phyloP scores from a whole-genome alignment of 768 basidiomycete species.

The Amanita exitialis region DNA sequence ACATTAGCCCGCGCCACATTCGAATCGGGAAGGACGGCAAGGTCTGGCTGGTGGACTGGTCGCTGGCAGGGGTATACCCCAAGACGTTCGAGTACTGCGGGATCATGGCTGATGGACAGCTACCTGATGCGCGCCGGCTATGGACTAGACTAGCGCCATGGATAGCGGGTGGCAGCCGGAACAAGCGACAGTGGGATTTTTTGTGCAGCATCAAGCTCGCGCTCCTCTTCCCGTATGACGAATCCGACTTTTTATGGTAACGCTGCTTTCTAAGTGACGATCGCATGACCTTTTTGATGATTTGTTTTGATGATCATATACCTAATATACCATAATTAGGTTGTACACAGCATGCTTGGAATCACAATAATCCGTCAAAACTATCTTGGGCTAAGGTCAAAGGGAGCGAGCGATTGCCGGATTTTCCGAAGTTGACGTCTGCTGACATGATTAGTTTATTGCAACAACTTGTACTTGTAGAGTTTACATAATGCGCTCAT shows the following conservation, averaged over 20 bases:
- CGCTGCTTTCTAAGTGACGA: not conserved
- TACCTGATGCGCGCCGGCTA: not conserved
- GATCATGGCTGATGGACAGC: slow-evolving; percentile 1
- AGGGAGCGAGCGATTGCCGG: too few species aligned
- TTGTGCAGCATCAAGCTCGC: not conserved
- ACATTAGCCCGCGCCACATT: slow-evolving; percentile 13
- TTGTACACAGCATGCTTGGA: too few species aligned
- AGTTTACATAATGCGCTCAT: too few species aligned
- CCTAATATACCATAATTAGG: too few species aligned
- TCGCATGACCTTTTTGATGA: not conserved
- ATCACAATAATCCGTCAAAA: too few species aligned
- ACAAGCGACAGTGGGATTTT: slow-evolving; percentile 1
- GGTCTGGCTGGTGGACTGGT: slow-evolving; percentile 16
- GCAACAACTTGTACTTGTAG: too few species aligned
- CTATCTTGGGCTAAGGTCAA: too few species aligned
- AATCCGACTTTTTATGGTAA: slow-evolving; percentile 1
- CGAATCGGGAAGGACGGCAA: slow-evolving; percentile 12
- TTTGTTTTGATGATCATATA: too few species aligned
- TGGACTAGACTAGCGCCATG: not conserved
- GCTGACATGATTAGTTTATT: too few species aligned
- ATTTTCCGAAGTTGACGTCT: too few species aligned
- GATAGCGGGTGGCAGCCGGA: not conserved
- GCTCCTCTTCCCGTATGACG: not conserved
- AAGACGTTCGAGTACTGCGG: slow-evolving; percentile 10
- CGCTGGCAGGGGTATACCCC: slow-evolving; percentile 13